A percentile compares a stretch with the other conserved stretches of the same genome.
Conservation (phyloP, 805 yeast genomes). For the Myxozyma lipomycoides region DNA sequence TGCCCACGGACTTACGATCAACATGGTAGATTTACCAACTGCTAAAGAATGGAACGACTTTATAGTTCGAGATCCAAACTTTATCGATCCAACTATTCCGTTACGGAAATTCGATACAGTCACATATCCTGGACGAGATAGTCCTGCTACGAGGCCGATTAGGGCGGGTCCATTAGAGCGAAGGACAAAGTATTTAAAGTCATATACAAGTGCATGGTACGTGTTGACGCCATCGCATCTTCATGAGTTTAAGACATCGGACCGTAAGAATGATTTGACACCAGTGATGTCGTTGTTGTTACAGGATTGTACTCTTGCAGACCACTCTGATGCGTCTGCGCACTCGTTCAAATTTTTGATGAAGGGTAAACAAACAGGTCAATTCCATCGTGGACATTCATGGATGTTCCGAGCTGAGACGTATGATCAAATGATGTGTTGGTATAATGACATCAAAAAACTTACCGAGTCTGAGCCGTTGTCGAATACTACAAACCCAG, state of each 20-base stretch:
- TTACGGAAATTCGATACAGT: conserved; percentile 61
- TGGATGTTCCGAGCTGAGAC: conserved; percentile 94
- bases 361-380: conserved; percentile 68
- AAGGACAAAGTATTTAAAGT: conserved; percentile 83
- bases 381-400: conserved; percentile 77
- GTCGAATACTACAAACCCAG: background rate
- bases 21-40: conserved; percentile 73
- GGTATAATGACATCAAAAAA: conserved; percentile 73
- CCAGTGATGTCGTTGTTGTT: conserved; percentile 82
- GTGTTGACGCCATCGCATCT: conserved; percentile 82
- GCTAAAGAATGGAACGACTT: conserved; percentile 86
- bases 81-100: conserved; percentile 59
- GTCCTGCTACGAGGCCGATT: conserved; percentile 63
- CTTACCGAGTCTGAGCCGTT: conserved; percentile 11
- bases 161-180: conserved; percentile 82
- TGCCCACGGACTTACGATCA: conserved; percentile 61
- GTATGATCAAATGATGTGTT: conserved; percentile 69
- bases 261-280: conserved; percentile 70
- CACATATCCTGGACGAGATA: conserved; percentile 61
- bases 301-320: conserved; percentile 75
- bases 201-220: conserved; percentile 87
- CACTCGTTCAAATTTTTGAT: conserved; percentile 63
- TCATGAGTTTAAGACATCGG: conserved; percentile 84
- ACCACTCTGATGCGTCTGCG: conserved; percentile 41
- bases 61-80: conserved; percentile 64